Conservation (phyloP, 2,329 filamentous ascomycete genomes). For the Nannizzia gypsea region DNA sequence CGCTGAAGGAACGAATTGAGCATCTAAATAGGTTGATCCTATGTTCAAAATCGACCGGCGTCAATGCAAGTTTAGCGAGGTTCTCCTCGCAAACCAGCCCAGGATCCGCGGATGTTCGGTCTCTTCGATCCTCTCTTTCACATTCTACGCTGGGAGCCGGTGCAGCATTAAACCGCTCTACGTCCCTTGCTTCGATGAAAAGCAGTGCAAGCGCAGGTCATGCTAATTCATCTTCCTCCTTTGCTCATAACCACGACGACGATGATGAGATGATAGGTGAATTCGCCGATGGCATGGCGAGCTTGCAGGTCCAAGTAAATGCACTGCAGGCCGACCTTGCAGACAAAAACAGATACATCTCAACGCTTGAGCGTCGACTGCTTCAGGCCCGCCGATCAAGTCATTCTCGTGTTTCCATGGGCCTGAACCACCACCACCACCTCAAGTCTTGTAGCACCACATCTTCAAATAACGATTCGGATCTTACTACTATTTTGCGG, state of each 20-base stretch:
- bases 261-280: conserved; percentile 68
- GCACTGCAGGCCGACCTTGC: conserved; percentile 87
- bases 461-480: conserved; percentile 68
- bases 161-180: conserved; percentile 49
- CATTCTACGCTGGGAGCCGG: conserved; percentile 45
- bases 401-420: conserved; percentile 72
- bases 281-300: conserved; percentile 75
- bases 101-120: conserved; percentile 36
- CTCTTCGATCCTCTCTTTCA: conserved; percentile 57
- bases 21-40: conserved; percentile 91
- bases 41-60: conserved; percentile 88
- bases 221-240: conserved; percentile 22
- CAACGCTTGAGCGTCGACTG: conserved; percentile 81
- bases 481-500: conserved; percentile 57
- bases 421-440: conserved; percentile 44
- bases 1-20: conserved; percentile 92
- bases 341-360: conserved; percentile 96
- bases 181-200: conserved; percentile 54
- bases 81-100: conserved; percentile 45
- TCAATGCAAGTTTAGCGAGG: conserved; percentile 62
- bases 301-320: conserved; percentile 69
- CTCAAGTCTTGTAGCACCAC: conserved; percentile 38
- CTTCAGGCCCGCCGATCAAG: conserved; percentile 83
- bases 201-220: conserved; percentile 26
- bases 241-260: conserved; percentile 44